phyloP scores from a whole-genome alignment of 2,329 filamentous ascomycete genomes.

The Alternaria novae-zelandiae region DNA sequence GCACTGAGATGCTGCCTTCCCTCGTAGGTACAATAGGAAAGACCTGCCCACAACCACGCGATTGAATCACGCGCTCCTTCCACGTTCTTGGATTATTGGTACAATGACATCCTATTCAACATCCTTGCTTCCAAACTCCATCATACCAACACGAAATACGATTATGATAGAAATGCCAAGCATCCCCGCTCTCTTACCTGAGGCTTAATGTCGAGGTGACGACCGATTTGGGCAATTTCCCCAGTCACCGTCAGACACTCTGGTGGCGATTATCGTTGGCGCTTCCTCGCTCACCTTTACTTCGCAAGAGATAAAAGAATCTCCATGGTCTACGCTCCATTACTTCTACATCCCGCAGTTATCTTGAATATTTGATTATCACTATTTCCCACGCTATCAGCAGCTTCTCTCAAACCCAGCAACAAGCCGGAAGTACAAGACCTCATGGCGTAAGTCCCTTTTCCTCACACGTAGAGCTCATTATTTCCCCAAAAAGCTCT shows the following conservation, averaged over 20 bases:
- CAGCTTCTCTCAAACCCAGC: neutral
- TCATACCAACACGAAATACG: neutral
- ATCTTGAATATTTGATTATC: neutral
- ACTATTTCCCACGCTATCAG: neutral
- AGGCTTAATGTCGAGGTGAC: neutral
- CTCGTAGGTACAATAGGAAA: neutral
- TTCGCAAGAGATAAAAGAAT: neutral
- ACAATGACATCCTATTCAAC: neutral
- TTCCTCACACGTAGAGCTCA: neutral
- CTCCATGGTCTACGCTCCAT: neutral
- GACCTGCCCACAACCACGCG: neutral
- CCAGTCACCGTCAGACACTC: neutral
- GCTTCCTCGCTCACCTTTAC: neutral
- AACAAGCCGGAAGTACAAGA: neutral
- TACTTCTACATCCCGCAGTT: neutral
- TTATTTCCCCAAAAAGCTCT: neutral
- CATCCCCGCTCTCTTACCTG: neutral
- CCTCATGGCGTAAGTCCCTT: constrained; percentile 14
- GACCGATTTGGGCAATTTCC: neutral
- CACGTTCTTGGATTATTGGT: neutral
- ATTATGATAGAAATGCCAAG: neutral
- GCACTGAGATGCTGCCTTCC: neutral
- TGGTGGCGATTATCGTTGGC: neutral
- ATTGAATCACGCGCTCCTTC: neutral
- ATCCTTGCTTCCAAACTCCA: neutral